Base-by-base conservation (phyloP, 306 rosid species). In the Vicia sativa region DNA sequence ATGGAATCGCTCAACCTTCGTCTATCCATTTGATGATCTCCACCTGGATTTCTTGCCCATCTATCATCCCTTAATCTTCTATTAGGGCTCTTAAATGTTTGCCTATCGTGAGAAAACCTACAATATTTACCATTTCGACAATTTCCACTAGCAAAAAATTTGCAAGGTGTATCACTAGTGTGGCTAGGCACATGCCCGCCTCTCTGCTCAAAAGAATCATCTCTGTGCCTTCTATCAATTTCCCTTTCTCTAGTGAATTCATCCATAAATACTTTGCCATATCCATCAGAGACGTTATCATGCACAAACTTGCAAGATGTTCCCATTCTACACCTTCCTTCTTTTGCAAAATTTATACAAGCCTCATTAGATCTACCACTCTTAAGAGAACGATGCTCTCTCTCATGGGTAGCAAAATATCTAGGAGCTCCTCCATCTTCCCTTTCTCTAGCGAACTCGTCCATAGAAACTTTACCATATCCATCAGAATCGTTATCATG, bases 81-180 rank as follows among this genome's bases (percentile, higher is more conserved):
- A 74, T 77, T 84, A 52, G 97, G 96, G 73, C 97, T 93, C 41
- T 49, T 75, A 80, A 48, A 69, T 52, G 83, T 60, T 69, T 79
- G 95, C 72, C 61, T 82, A 77, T 85, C 89, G 81, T 93, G 99
- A 76, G 97, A 86, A 84, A 82, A 95, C 76, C 88, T 84, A 79
- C 99, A 95, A 75, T 65, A 31, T 67, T 82, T 95, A 77, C 91
- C 96, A 75, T 95, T 90, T 28, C 99, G 96, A 75, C 99, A 95
- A 72, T 84, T 87, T 70, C 99, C 97, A 6, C 56, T 81, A 25
- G 92, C 92, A 71, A 85, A 95, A 85, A 87, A 95, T 71, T 82
- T 95, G 84, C 99, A 95, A 67, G 83, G 87, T 46, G 82, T 80
- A 76, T 79, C 84, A 68, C 82, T 44, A 58, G 68, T 77, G 58